These are phyloP conservation scores for Corymbia citriodora DNA, from an alignment of 441 rosid species.

Conservation along the genomic window DNA sequence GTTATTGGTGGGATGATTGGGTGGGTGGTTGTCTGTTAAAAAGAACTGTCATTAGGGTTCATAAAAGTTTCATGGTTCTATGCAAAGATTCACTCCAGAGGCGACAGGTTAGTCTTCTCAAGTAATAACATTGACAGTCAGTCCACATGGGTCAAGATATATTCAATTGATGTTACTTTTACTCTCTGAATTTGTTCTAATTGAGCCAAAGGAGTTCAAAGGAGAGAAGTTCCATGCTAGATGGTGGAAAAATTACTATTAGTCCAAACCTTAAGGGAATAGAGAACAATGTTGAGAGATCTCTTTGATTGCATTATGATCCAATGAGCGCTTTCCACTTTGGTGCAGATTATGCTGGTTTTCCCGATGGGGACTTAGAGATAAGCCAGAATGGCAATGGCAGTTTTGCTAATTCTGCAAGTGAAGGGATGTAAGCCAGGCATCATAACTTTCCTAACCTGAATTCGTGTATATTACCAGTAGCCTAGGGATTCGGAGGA, in stretches of 20 bases:
- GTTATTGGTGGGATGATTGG: not conserved
- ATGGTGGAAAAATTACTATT: not conserved
- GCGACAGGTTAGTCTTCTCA: not conserved
- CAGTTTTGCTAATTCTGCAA: not conserved
- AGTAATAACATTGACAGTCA: not conserved
- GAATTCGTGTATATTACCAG: slow-evolving; percentile 51
- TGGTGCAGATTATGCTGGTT: slow-evolving; percentile 55
- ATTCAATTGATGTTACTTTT: not conserved
- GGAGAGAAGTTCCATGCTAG: not conserved
- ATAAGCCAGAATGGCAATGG: slow-evolving; percentile 11
- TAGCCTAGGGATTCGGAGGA: slow-evolving; percentile 43
- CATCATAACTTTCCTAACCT: not conserved
- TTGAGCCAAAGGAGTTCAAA: not conserved
- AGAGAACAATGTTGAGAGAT: not conserved
- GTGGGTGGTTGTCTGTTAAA: not conserved
- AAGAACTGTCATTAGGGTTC: not conserved
- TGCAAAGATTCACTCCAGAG: not conserved
- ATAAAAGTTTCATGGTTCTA: not conserved
- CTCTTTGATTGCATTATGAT: slow-evolving; percentile 3
- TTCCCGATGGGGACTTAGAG: slow-evolving; percentile 27
- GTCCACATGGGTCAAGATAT: not conserved
- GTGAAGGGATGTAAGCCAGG: slow-evolving; percentile 10
- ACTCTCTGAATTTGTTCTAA: not conserved
- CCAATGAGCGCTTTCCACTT: not conserved
- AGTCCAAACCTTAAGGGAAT: not conserved